These are phyloP conservation scores for Teunomyces aglyptinius DNA, from an alignment of 805 yeast genomes.

Conservation along the genomic window DNA sequence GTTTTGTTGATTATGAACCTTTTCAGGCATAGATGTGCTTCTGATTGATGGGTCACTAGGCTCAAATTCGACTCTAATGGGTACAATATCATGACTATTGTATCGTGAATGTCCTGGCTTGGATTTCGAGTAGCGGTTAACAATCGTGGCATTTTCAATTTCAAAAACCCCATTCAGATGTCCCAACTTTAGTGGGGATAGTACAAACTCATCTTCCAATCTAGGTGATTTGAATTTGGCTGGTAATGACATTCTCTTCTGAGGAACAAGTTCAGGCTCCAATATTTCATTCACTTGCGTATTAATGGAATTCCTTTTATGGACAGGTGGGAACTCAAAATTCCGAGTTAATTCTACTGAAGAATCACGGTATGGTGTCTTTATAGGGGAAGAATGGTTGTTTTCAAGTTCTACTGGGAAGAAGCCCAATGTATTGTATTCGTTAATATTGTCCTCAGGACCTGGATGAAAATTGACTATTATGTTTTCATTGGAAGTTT, in stretches of 20 bases:
- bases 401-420: constrained; percentile 22
- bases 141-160: constrained; percentile 9
- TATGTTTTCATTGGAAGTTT: constrained; percentile 5
- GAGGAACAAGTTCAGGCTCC: constrained; percentile 25
- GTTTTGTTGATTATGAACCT: constrained; percentile 12
- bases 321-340: constrained; percentile 26
- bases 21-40: constrained; percentile 30
- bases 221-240: constrained; percentile 23
- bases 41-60: constrained; percentile 15
- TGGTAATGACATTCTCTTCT: constrained; percentile 37
- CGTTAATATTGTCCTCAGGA: constrained; percentile 7
- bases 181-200: constrained; percentile 42
- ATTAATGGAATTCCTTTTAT: background rate
- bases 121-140: constrained; percentile 26
- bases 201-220: constrained; percentile 33
- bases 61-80: constrained; percentile 45
- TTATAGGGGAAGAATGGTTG: constrained; percentile 28
- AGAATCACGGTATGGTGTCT: constrained; percentile 12
- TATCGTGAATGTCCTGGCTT: constrained; percentile 38
- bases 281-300: background rate
- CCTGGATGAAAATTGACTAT: background rate
- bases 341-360: constrained; percentile 19
- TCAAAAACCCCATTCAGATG: constrained; percentile 17
- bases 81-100: constrained; percentile 43
- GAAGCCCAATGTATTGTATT: constrained; percentile 20